Evolutionary conservation across 805 yeast genomes (phyloP), one percentile per base, ranked within the genome.

Genomic region (Kurtzmaniella cleridarum): DNA sequence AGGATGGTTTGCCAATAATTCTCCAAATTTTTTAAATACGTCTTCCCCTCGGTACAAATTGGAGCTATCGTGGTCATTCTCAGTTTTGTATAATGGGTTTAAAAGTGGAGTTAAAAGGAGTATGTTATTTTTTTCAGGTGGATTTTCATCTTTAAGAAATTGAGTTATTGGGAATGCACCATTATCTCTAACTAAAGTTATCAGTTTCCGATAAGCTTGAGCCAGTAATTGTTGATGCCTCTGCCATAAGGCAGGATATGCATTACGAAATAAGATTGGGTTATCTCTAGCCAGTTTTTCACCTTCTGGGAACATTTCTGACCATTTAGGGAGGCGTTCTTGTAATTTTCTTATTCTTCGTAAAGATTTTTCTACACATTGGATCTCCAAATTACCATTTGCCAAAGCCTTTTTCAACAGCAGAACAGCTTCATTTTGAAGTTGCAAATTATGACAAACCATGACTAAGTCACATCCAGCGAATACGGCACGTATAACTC

Each of bases 401-500:
- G 50, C 49, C 4, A 68, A 41, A 1, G 71, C 73, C 35, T 63
- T 62, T 29, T 57, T 45, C 45, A 69, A 55, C 1, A 67, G 59
- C 32, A 67, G 69, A 4, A 77, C 59, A 13, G 82, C 82, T 48
- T 79, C 83, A 34, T 69, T 64, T 52, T 79, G 84, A 27, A 75
- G 60, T 13, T 64, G 60, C 48, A 59, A 59, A 47, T 77, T 76
- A 46, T 76, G 79, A 51, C 84, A 79, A 16, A 79, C 79, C 69
- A 79, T 65, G 8, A 79, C 76, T 43, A 79, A 59, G 52, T 79
- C 84, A 56, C 84, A 79, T 4, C 84, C 80, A 6, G 83, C 84
- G 36, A 70, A 68, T n/a, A 78, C 59, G 2, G 84, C 80, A 49
- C 77, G 62, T 6, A 76, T 71, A 1, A 78, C 80, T 8, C 84